Conservation (phyloP, 2,329 filamentous ascomycete genomes). For the Nothophaeocryptopus gaeumannii region DNA sequence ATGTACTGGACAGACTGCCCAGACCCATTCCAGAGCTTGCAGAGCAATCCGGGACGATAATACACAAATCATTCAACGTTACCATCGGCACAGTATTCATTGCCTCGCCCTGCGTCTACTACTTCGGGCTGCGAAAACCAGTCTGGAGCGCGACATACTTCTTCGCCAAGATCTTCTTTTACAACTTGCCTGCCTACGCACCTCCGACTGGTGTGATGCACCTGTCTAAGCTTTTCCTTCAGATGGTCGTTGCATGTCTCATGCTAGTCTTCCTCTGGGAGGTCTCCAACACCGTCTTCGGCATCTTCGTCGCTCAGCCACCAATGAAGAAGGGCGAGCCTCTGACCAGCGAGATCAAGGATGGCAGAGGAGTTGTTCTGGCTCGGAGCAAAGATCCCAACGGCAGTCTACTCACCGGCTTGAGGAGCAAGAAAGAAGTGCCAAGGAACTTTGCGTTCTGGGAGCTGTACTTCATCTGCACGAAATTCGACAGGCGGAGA, state of each 20-base stretch:
- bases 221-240: conserved; percentile 18
- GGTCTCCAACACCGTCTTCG: conserved; percentile 72
- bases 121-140: conserved; percentile 57
- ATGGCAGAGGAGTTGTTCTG: conserved; percentile 27
- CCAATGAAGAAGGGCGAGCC: conserved; percentile 83
- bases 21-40: conserved; percentile 4
- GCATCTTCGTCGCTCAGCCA: conserved; percentile 73
- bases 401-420: conserved; percentile 77
- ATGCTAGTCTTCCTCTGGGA: conserved; percentile 74
- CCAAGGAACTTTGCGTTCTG: conserved; percentile 84
- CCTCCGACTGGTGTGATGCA: conserved; percentile 52
- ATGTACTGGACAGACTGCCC: neutral
- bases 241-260: conserved; percentile 55
- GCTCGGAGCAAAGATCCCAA: conserved; percentile 65
- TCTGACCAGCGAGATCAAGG: conserved; percentile 75
- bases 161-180: conserved; percentile 69
- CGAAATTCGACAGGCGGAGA: conserved; percentile 69
- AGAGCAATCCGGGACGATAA: conserved; percentile 18
- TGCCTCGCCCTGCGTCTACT: conserved; percentile 54
- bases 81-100: conserved; percentile 18
- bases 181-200: conserved; percentile 67
- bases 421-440: conserved; percentile 78
- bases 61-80: conserved; percentile 19
- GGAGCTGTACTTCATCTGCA: conserved; percentile 80
- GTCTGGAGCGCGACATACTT: conserved; percentile 69